Evolutionary conservation across 2,329 filamentous ascomycete genomes (phyloP), one percentile per base, ranked within the genome.

Genomic region (Kalaharituber pfeilii): DNA sequence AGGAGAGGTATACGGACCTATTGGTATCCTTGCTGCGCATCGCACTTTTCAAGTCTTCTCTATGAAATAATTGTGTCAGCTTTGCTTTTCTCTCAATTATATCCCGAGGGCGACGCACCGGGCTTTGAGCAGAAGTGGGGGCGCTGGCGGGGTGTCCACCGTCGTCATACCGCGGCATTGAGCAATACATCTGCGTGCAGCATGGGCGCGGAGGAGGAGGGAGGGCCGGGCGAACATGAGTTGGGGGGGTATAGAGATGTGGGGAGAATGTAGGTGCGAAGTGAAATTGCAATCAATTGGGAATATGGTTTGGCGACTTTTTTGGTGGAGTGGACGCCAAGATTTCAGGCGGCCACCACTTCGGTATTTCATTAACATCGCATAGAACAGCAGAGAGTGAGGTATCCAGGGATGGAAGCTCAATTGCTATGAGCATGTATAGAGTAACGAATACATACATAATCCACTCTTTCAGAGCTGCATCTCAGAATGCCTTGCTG

Each of bases 1-100:
- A 13, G 8, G 6, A 11, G 25, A 6, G 9, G 3, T 7, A 27
- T 33, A 2, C 7, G 11, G 11, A 60, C 60, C 56, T 62, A 13
- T 59, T 57, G 22, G 72, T 68, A 65, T 83, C 79, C 67, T 81
- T 82, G 62, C 73, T 72, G 56, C 75, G 74, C 79, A 83, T 82
- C 50, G 80, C 79, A 8, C 72, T 68, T 69, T 83, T 83, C 58
- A 83, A 71, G 62, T 83, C 79, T 59, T 62, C 62, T 39, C 68
- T 69, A 47, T n/a, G n/a, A n/a, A n/a, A n/a, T n/a, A n/a, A n/a
- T n/a, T n/a, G n/a, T n/a, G n/a, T n/a, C n/a, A n/a, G n/a, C 24
- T 47, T 22, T 22, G 5, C 42, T 47, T 22, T 22, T 64, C 69
- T 55, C 33, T 28, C 8, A 5, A 33, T 18, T 18, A 13, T n/a